Evolutionary conservation across 2,329 filamentous ascomycete genomes (phyloP), one percentile per base, ranked within the genome.

Genomic region (Xylariomycetidae sp.): DNA sequence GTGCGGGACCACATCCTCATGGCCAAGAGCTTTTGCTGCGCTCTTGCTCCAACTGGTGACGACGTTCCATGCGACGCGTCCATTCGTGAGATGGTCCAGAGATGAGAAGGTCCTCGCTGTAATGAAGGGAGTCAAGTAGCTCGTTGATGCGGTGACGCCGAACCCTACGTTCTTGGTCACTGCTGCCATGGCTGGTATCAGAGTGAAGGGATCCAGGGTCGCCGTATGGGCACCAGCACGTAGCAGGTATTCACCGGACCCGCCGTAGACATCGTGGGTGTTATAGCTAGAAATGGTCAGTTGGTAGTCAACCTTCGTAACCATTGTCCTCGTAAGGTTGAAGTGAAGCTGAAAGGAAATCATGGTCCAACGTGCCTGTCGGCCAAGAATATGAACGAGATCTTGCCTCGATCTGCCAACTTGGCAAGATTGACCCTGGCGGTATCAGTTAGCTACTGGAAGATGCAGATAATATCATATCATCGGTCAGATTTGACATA

Each of bases 311-410:
- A n/a, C n/a, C n/a, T n/a, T n/a, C n/a, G n/a, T n/a, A n/a, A n/a
- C n/a, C n/a, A n/a, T n/a, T n/a, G n/a, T n/a, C n/a, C n/a, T n/a
- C n/a, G n/a, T n/a, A n/a, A n/a, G n/a, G n/a, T n/a, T n/a, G n/a
- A n/a, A n/a, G n/a, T n/a, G n/a, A n/a, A n/a, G n/a, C n/a, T n/a
- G n/a, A n/a, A n/a, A n/a, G n/a, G n/a, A n/a, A n/a, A n/a, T n/a
- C n/a, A n/a, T n/a, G n/a, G n/a, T n/a, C n/a, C n/a, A n/a, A n/a
- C n/a, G n/a, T n/a, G n/a, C n/a, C n/a, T n/a, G 27, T 72, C 69
- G 4, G 69, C 69, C 29, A 73, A 61, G 53, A 72, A 72, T 26
- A 72, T 61, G 9, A 61, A 66, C 38, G 71, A 67, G 40, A 72
- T 70, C 19, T 67, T 67, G 28, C 33, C 33, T 15, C 64, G 66